phyloP scores from a whole-genome alignment of 371 early-diverging fungal species.

The Gilbertella persicaria region DNA sequence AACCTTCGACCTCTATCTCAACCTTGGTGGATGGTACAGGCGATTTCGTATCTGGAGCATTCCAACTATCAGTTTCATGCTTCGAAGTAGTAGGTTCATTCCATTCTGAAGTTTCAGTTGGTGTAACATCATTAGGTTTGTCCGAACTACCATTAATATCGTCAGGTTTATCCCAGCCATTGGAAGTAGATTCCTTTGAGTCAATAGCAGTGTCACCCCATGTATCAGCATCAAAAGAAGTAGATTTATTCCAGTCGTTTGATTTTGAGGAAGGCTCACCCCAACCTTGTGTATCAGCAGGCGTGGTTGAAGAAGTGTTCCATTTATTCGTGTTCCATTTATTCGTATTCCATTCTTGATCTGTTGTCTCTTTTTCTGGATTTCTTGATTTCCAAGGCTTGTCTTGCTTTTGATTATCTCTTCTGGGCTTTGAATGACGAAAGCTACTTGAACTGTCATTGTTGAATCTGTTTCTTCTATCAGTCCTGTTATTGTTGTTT shows the following conservation, averaged over 20 bases:
- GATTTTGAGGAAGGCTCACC: too few relatives aligned
- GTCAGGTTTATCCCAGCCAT: background rate
- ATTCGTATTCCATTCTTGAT: background rate
- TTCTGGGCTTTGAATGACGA: background rate
- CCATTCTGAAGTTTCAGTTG: too few relatives aligned
- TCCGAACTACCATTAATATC: too few relatives aligned
- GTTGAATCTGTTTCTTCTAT: background rate
- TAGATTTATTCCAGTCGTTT: conserved; percentile 1
- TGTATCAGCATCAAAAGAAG: background rate
- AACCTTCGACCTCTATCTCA: too few relatives aligned
- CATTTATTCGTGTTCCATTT: background rate
- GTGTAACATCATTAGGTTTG: too few relatives aligned
- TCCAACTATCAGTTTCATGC: too few relatives aligned
- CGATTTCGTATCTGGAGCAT: too few relatives aligned
- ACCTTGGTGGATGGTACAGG: too few relatives aligned
- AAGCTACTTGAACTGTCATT: background rate
- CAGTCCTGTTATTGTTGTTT: background rate
- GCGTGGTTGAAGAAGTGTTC: background rate
- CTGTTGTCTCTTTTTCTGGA: background rate
- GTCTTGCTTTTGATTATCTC: background rate
- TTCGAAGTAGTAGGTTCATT: too few relatives aligned
- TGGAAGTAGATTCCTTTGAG: background rate
- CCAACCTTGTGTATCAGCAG: background rate
- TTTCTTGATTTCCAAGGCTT: background rate
- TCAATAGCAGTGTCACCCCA: too few relatives aligned